These are phyloP conservation scores for Hericium alpestre DNA, from an alignment of 768 basidiomycete species.

Conservation along the genomic window DNA sequence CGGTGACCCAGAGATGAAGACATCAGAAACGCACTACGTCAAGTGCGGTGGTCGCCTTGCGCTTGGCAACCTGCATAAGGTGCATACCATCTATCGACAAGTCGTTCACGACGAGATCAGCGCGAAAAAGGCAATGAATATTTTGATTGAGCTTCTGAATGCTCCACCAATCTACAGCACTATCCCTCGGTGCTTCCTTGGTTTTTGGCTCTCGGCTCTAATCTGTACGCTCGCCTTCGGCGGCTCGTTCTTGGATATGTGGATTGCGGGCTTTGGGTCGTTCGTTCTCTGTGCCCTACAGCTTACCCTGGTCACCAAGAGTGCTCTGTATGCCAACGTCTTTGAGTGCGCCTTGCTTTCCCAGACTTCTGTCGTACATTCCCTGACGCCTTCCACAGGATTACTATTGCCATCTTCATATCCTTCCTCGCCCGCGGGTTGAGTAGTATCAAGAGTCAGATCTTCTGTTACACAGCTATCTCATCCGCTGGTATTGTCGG, in stretches of 20 bases:
- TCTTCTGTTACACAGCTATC: slow-evolving; percentile 86
- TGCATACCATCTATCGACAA: slow-evolving; percentile 72
- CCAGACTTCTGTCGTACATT: slow-evolving; percentile 2
- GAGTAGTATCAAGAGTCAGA: slow-evolving; percentile 59
- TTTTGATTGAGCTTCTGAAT: slow-evolving; percentile 52
- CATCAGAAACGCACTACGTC: slow-evolving; percentile 81
- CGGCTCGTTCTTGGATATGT: slow-evolving; percentile 77
- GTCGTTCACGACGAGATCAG: slow-evolving; percentile 88
- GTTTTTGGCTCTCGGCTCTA: slow-evolving; percentile 58
- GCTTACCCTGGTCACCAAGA: slow-evolving; percentile 59
- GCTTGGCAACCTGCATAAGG: slow-evolving; percentile 73
- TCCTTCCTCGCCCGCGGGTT: slow-evolving; percentile 74
- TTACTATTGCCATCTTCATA: slow-evolving; percentile 69
- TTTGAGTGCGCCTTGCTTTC: slow-evolving; percentile 55
- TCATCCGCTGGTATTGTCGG: slow-evolving; percentile 79
- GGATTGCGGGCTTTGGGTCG: slow-evolving; percentile 59
- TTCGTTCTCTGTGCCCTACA: slow-evolving; percentile 60
- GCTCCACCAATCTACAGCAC: slow-evolving; percentile 55
- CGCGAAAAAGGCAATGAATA: slow-evolving; percentile 57
- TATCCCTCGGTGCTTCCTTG: slow-evolving; percentile 51
- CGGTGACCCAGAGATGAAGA: slow-evolving; percentile 74
- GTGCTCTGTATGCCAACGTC: slow-evolving; percentile 76
- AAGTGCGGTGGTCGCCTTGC: slow-evolving; percentile 66
- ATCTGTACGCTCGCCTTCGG: slow-evolving; percentile 82
- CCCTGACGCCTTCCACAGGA: slow-evolving; percentile 31